Conservation (phyloP, 352 stramenopile genomes). For the Phytopythium delawarense region DNA sequence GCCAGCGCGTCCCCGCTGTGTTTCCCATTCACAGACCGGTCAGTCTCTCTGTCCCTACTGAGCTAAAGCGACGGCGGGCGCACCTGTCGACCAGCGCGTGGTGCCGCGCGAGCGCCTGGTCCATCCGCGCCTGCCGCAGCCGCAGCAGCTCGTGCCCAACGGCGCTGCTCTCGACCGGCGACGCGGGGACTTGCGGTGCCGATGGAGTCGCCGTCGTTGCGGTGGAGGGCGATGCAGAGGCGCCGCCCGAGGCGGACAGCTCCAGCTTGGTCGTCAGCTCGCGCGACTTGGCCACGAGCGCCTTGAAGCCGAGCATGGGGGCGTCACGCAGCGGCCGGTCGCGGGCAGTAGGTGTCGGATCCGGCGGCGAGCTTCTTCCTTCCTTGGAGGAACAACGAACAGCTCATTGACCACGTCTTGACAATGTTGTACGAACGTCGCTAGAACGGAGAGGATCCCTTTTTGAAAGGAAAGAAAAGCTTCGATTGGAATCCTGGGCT, state of each 20-base stretch:
- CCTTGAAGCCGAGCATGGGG: conserved; percentile 57
- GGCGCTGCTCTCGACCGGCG: conserved; percentile 8
- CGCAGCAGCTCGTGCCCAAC: conserved; percentile 44
- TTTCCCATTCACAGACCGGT: conserved; percentile 5
- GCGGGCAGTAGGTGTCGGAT: too few relatives aligned
- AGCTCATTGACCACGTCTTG: too few relatives aligned
- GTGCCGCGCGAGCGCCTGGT: conserved; percentile 31
- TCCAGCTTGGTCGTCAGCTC: conserved; percentile 62
- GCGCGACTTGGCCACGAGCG: conserved; percentile 72
- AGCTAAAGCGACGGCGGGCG: conserved; percentile 1
- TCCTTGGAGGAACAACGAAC: too few relatives aligned
- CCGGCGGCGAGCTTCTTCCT: too few relatives aligned
- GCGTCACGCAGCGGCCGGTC: too few relatives aligned
- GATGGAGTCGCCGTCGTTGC: background rate
- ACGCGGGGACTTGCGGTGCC: background rate
- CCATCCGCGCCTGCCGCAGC: conserved; percentile 28
- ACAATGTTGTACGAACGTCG: too few relatives aligned
- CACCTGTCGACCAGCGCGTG: conserved; percentile 45
- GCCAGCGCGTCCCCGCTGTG: conserved; percentile 51
- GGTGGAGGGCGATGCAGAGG: conserved; percentile 7
- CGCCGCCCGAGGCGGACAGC: conserved; percentile 20
- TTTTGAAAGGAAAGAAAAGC: too few relatives aligned
- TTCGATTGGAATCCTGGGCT: too few relatives aligned
- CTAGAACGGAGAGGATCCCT: too few relatives aligned
- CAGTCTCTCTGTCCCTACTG: conserved; percentile 7